Evolutionary conservation across 2,329 filamentous ascomycete species (phyloP).

Genomic region (Stagonosporopsis chrysanthemi): DNA sequence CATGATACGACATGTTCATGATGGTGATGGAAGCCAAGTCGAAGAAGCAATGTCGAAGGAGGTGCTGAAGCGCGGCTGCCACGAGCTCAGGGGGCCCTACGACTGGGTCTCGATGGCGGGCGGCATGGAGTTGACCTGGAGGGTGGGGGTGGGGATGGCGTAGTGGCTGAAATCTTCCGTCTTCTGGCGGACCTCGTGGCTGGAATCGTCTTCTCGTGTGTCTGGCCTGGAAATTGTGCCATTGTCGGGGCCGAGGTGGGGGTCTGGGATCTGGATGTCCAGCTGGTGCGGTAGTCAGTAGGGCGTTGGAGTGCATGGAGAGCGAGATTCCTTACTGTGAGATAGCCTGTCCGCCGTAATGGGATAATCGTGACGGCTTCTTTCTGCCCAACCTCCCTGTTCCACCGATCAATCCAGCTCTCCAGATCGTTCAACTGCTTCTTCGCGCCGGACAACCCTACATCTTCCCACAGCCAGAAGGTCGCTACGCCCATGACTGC

Average conservation of each 20-base stretch:
- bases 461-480: constrained; percentile 93
- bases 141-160: constrained; percentile 35
- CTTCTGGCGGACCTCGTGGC: constrained; percentile 18
- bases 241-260: constrained; percentile 64
- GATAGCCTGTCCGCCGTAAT: constrained; percentile 83
- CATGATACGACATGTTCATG: not conserved
- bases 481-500: constrained; percentile 80
- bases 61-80: not conserved
- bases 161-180: constrained; percentile 32
- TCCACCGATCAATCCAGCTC: constrained; percentile 86
- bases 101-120: constrained; percentile 30
- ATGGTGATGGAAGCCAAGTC: not conserved
- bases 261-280: constrained; percentile 82
- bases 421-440: constrained; percentile 74
- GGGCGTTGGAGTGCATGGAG: not conserved
- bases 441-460: constrained; percentile 81
- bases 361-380: constrained; percentile 77
- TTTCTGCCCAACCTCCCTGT: constrained; percentile 67
- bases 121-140: constrained; percentile 42
- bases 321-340: constrained; percentile 67
- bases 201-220: constrained; percentile 37
- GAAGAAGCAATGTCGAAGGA: not conserved
- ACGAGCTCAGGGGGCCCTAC: constrained; percentile 11
- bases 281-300: constrained; percentile 58
- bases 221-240: constrained; percentile 32